phyloP scores from a whole-genome alignment of 1,284 basidiomycete species.

The Pterulicium gracile region DNA sequence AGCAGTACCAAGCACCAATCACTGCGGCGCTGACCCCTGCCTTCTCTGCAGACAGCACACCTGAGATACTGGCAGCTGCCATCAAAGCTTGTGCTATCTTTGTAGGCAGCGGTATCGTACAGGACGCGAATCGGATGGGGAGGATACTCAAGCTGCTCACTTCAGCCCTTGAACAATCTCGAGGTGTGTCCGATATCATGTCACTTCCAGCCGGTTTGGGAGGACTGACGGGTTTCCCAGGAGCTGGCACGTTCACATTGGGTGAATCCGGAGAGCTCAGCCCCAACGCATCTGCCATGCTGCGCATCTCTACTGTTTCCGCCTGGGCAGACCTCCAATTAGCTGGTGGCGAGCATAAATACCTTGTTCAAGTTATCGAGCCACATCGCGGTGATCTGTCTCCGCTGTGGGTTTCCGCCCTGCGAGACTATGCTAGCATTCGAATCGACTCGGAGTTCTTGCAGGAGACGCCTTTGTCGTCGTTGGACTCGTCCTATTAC shows the following conservation, averaged over 20 bases:
- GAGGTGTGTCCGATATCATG: slow-evolving; percentile 35
- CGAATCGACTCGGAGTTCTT: slow-evolving; percentile 81
- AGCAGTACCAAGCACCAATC: slow-evolving; percentile 97
- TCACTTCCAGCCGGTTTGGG: slow-evolving; percentile 2
- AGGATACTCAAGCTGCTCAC: slow-evolving; percentile 88
- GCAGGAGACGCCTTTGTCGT: slow-evolving; percentile 56
- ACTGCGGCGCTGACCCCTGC: slow-evolving; percentile 97
- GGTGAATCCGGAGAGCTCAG: slow-evolving; percentile 85
- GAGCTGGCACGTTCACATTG: slow-evolving; percentile 73
- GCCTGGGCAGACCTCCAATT: slow-evolving; percentile 95
- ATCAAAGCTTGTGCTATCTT: slow-evolving; percentile 93
- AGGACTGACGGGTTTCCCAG: slow-evolving; percentile 31
- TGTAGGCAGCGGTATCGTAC: slow-evolving; percentile 92
- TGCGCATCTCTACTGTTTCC: slow-evolving; percentile 86
- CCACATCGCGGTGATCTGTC: slow-evolving; percentile 73
- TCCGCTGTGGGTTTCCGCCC: slow-evolving; percentile 79
- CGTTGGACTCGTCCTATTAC: slow-evolving; percentile 75
- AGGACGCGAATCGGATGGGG: slow-evolving; percentile 85
- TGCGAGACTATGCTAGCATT: slow-evolving; percentile 90
- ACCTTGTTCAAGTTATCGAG: slow-evolving; percentile 75
- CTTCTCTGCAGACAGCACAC: slow-evolving; percentile 89
- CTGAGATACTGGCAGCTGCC: slow-evolving; percentile 89
- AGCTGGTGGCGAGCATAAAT: slow-evolving; percentile 63
- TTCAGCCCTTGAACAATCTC: slow-evolving; percentile 82
- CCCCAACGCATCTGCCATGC: slow-evolving; percentile 91